Base-by-base conservation (phyloP, 306 rosid species). In the Corylus americana region DNA sequence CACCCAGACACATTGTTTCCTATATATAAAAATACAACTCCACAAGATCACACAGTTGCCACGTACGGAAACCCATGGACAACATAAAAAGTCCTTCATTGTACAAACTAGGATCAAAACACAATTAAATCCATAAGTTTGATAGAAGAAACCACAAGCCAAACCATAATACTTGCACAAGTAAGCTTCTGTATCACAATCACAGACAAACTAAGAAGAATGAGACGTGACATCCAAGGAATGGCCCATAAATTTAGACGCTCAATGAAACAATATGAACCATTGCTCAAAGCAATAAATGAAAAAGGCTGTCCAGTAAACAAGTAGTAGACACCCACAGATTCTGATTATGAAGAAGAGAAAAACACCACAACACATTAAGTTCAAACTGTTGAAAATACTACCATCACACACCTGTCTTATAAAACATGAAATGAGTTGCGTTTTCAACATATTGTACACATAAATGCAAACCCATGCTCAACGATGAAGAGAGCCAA, bases 11-110 rank as follows among this genome's bases (percentile, higher is more conserved):
- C 11, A 29, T 29, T 25, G 42, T 54, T 58, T 63, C 77, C 75
- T 78, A 71, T 72, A 79, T n/a, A 13, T 27, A 35, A 42, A 77
- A 86, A 70, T 37, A 73, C 35, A 80, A 71, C 54, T 75, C 78
- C 64, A 70, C 70, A 61, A 61, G 62, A 70, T 29, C 55, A 70
- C 39, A 49, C 20, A 44, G 59, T 57, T 63, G 61, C 72, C 71
- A 66, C 74, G 63, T 57, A 74, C 2, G 3, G 16, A 59, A 9
- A 11, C 11, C 13, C 27, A 0, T 27, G 29, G 25, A 59, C 1
- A 59, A 59, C 29, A 31, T 29, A 63, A 11, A 31, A 5, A 31
- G 16, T 63, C 70, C 70, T 31, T 31, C n/a, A 14, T 31, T 31
- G 44, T 35, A 59, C 44, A 63, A 31, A 63, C 45, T 31, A 63